These are phyloP conservation scores for Penicillium expansum DNA, from an alignment of 2,329 filamentous ascomycete genomes.

Conservation along the genomic window DNA sequence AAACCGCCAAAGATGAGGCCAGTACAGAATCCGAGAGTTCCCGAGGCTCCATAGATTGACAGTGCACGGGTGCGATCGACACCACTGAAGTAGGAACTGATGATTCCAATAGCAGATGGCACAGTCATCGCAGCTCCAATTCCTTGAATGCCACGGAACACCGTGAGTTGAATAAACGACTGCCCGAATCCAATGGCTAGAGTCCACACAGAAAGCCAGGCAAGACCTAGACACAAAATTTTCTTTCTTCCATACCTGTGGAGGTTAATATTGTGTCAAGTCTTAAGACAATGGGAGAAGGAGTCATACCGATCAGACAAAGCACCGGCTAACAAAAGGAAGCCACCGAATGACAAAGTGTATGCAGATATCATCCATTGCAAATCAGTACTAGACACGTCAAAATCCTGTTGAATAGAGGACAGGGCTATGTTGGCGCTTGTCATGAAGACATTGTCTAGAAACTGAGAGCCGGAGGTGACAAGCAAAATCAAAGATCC, in stretches of 20 bases:
- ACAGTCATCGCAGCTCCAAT: conserved; percentile 49
- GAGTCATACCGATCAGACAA: conserved; percentile 31
- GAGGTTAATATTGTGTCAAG: conserved; percentile 1
- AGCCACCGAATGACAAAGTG: conserved; percentile 42
- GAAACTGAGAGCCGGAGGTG: conserved; percentile 44
- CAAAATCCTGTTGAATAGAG: conserved; percentile 41
- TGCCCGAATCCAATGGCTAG: conserved; percentile 41
- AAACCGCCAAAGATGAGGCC: conserved; percentile 43
- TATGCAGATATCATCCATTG: conserved; percentile 47
- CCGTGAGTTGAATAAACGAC: conserved; percentile 41
- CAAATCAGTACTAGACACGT: conserved; percentile 34
- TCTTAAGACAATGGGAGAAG: neutral
- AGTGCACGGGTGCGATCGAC: conserved; percentile 40
- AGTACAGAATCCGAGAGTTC: conserved; percentile 43
- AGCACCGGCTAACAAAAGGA: conserved; percentile 34
- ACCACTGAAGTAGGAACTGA: conserved; percentile 43
- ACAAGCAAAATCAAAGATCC: conserved; percentile 40
- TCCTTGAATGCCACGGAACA: conserved; percentile 47
- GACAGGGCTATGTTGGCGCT: conserved; percentile 43
- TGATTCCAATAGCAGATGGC: conserved; percentile 48
- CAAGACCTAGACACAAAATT: conserved; percentile 40
- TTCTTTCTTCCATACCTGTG: conserved; percentile 38
- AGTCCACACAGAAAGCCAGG: conserved; percentile 38
- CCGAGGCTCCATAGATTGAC: conserved; percentile 42
- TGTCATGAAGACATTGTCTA: conserved; percentile 48